Percentiles rank a stretch among this genome's conserved stretches.
Conservation (phyloP, 495 filamentous ascomycete genomes). For the Aspergillus baeticus region DNA sequence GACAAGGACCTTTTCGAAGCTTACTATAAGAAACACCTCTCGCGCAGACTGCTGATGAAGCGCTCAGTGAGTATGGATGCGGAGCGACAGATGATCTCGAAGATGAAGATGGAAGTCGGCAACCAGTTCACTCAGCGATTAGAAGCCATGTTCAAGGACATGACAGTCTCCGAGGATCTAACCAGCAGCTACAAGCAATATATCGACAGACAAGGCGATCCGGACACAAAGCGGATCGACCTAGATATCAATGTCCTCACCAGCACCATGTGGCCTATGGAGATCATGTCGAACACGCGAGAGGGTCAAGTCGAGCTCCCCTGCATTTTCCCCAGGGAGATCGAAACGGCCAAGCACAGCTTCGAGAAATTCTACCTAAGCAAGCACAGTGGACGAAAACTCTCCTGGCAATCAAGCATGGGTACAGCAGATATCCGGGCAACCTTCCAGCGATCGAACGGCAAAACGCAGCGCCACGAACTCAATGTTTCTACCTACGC, state of each 20-base stretch:
- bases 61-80: slow-evolving; percentile 85
- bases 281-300: slow-evolving; percentile 67
- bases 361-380: slow-evolving; percentile 89
- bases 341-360: slow-evolving; percentile 75
- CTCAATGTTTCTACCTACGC: slow-evolving; percentile 90
- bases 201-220: slow-evolving; percentile 60
- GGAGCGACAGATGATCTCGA: slow-evolving; percentile 91
- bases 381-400: slow-evolving; percentile 79
- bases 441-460: slow-evolving; percentile 69
- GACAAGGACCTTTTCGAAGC: slow-evolving; percentile 96
- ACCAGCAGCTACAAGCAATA: slow-evolving; percentile 70
- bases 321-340: slow-evolving; percentile 70
- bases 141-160: slow-evolving; percentile 98
- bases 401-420: slow-evolving; percentile 82
- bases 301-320: slow-evolving; percentile 51
- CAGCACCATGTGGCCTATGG: slow-evolving; percentile 90
- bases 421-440: slow-evolving; percentile 86
- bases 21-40: slow-evolving; percentile 98
- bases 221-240: slow-evolving; percentile 68
- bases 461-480: slow-evolving; percentile 78
- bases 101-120: slow-evolving; percentile 94
- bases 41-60: slow-evolving; percentile 77
- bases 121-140: slow-evolving; percentile 90
- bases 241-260: slow-evolving; percentile 84
- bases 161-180: slow-evolving; percentile 87